Evolutionary conservation across 169 alveolate genomes (phyloP).

Genomic region (Cryptosporidium viatorum): DNA sequence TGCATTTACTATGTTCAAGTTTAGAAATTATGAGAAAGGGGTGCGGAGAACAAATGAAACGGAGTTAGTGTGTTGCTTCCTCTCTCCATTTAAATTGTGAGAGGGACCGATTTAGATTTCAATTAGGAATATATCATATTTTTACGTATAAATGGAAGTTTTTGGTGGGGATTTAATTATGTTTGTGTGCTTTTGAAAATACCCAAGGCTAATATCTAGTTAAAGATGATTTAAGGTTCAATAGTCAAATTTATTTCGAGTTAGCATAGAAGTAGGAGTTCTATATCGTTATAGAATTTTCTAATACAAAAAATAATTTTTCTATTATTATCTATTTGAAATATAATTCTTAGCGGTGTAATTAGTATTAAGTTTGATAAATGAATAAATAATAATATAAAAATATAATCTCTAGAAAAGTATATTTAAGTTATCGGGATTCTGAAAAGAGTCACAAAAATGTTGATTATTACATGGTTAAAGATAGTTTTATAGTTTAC

Average conservation of each 20-base stretch:
- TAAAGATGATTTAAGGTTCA: too few relatives aligned
- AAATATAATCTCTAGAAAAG: neutral
- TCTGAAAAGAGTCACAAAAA: neutral
- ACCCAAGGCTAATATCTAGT: neutral
- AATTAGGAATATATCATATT: too few relatives aligned
- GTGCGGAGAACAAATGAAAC: neutral
- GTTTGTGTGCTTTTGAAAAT: neutral
- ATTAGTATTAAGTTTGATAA: too few relatives aligned
- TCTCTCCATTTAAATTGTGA: neutral
- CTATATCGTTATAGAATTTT: neutral
- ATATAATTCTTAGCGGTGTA: conserved; percentile 2
- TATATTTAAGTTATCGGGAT: neutral
- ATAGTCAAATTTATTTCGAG: neutral
- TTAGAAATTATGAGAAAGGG: neutral
- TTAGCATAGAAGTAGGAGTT: too few relatives aligned
- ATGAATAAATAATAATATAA: neutral
- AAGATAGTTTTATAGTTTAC: neutral
- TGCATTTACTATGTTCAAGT: neutral
- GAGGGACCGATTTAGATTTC: neutral
- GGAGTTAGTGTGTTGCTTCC: neutral
- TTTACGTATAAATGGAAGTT: neutral
- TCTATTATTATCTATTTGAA: neutral
- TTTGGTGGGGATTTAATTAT: neutral
- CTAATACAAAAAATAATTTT: neutral
- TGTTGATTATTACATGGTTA: neutral